Conservation (phyloP, 1,284 basidiomycete species). For the Ceratobasidium sp. region DNA sequence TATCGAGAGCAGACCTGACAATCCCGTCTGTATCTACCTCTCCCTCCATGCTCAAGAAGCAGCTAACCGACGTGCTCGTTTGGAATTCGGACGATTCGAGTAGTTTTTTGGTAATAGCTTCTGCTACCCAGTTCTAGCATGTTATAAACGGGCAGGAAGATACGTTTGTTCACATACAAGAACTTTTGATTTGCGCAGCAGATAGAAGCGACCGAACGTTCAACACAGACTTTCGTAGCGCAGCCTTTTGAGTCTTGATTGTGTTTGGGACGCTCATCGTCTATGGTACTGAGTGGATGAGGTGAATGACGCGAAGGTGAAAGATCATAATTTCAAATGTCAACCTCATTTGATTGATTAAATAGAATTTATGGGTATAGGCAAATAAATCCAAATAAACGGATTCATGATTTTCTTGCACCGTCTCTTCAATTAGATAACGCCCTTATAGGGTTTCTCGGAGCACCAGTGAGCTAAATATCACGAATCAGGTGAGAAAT, state of each 20-base stretch:
- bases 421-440: too few species aligned
- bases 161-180: constrained; percentile 21
- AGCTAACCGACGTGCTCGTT: constrained; percentile 42
- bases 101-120: constrained; percentile 37
- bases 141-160: background rate
- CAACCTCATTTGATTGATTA: too few species aligned
- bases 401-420: too few species aligned
- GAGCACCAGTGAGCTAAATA: constrained; percentile 43
- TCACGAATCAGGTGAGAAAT: constrained; percentile 38
- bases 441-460: too few species aligned
- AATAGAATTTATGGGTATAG: too few species aligned
- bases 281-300: background rate
- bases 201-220: constrained; percentile 24
- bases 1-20: constrained; percentile 35
- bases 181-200: constrained; percentile 5
- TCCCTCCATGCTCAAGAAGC: constrained; percentile 42
- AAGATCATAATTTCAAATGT: background rate
- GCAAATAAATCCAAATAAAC: too few species aligned
- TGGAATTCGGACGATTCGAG: constrained; percentile 35
- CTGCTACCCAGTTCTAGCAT: constrained; percentile 21
- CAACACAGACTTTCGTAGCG: constrained; percentile 19
- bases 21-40: constrained; percentile 43
- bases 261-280: constrained; percentile 18
- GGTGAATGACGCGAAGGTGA: background rate
- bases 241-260: constrained; percentile 29